These are phyloP conservation scores for Penicillium ochrochloron DNA, from an alignment of 495 filamentous ascomycete genomes.

Conservation along the genomic window DNA sequence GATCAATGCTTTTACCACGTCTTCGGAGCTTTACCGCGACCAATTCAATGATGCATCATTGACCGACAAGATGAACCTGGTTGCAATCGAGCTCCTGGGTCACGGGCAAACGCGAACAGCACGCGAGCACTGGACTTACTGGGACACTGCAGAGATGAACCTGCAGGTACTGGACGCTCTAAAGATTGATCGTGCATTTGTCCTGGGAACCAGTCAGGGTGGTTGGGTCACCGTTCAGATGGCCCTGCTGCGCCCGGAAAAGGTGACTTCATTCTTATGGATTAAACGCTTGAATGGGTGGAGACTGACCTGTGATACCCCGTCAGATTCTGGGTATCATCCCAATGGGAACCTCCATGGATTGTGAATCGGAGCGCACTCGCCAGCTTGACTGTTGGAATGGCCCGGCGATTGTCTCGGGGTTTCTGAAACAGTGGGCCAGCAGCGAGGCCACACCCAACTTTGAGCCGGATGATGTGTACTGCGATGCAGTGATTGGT, in stretches of 20 bases:
- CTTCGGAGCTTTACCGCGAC: conserved; percentile 34
- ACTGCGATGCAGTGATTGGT: conserved; percentile 57
- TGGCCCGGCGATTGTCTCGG: conserved; percentile 42
- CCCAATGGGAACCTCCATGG: conserved; percentile 66
- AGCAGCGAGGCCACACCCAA: conserved; percentile 46
- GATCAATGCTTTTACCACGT: conserved; percentile 44
- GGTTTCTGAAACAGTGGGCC: conserved; percentile 54
- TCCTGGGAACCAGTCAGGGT: conserved; percentile 65
- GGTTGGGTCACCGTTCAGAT: conserved; percentile 65
- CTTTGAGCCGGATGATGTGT: conserved; percentile 60
- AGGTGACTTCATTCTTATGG: conserved; percentile 33
- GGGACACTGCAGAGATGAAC: conserved; percentile 57
- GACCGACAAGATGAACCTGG: conserved; percentile 44
- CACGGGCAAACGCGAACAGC: conserved; percentile 52
- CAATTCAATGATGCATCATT: conserved; percentile 37
- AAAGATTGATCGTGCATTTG: conserved; percentile 59
- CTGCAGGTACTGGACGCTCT: conserved; percentile 57
- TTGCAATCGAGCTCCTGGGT: conserved; percentile 57
- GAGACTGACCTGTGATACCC: background rate
- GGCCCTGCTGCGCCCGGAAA: conserved; percentile 64
- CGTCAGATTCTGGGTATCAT: conserved; percentile 61
- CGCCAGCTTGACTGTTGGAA: conserved; percentile 63
- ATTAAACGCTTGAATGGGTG: too few species aligned
- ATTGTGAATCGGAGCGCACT: conserved; percentile 60
- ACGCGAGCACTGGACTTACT: conserved; percentile 53